Evolutionary conservation across 2,329 filamentous ascomycete genomes (phyloP), one percentile per base, ranked within the genome.

Genomic region (Graphium sp.): DNA sequence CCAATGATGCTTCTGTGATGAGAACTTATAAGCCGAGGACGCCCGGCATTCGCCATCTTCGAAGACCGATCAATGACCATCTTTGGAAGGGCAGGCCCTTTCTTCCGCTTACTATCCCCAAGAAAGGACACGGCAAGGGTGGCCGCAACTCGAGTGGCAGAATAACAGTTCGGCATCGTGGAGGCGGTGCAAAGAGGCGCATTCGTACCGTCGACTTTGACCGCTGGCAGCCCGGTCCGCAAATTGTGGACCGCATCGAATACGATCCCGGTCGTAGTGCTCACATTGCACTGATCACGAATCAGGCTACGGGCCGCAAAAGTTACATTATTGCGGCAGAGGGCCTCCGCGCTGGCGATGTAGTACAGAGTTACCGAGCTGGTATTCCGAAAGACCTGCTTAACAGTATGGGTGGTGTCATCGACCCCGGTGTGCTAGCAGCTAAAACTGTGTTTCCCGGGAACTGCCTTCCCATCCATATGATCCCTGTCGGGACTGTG

Each of bases 301-400:
- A 79, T 42, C 60, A 83, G 38, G 66, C 71, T 26, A 87, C 78
- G 0, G 68, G 73, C 9, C 67, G 66, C 39, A 75, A 89, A 55
- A 82, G 75, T 39, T 98, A 98, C 52, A 92, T 98, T 38, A 62
- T 98, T 34, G 89, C 89, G n/a, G 72, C 89, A 1, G 89, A 98
- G 41, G 89, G 89, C 8, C 77, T 94, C 71, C 66, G 87, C 36
- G 81, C 80, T 5, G 91, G 91, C 22, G 89, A 98, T 49, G 64
- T 80, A 15, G 75, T 98, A 11, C 78, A 95, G 58, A 94, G 84
- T 53, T 98, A 89, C 55, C 74, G 84, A 39, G 59, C 75, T 6
- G 91, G 89, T 39, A 89, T 98, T 34, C 89, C 91, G 2, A 63
- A 79, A 37, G 78, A 89, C 37, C 59, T 98, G 32, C 66, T 94